These are phyloP conservation scores for Cenchrus purpureus DNA, from an alignment of 176 grass and related monocot genomes.

Conservation along the genomic window DNA sequence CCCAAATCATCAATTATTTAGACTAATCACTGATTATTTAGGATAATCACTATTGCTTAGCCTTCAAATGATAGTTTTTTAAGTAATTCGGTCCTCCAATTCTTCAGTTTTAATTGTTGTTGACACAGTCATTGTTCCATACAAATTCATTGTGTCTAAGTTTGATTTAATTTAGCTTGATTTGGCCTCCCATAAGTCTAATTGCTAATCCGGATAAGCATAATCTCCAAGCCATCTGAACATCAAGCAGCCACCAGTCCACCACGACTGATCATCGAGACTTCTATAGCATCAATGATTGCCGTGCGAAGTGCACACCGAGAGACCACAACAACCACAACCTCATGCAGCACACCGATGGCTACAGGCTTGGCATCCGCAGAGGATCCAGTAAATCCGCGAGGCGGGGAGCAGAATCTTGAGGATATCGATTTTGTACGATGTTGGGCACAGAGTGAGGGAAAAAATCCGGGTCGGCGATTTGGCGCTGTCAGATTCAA, in stretches of 20 bases:
- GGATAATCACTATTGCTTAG: no score
- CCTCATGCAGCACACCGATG: rapidly evolving
- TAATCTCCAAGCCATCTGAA: no score
- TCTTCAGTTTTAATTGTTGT: no score
- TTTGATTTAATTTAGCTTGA: no score
- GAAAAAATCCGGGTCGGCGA: neutral
- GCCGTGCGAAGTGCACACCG: neutral
- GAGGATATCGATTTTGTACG: conserved; percentile 56
- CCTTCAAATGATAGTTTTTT: no score
- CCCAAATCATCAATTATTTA: no score
- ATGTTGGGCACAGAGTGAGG: conserved; percentile 46
- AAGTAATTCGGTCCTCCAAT: no score
- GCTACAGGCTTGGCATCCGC: neutral
- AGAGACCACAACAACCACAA: neutral
- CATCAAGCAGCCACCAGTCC: neutral
- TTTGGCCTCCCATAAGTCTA: no score
- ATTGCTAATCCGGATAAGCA: no score
- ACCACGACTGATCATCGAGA: neutral
- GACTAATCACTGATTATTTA: no score
- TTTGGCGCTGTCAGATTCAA: conserved; percentile 46
- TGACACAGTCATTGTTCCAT: no score
- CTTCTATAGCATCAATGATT: neutral
- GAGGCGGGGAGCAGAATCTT: conserved; percentile 48
- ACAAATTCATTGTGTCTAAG: no score
- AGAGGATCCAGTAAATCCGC: conserved; percentile 44